phyloP scores from a whole-genome alignment of 805 yeast genomes.

The Kluyveromyces nonfermentans region DNA sequence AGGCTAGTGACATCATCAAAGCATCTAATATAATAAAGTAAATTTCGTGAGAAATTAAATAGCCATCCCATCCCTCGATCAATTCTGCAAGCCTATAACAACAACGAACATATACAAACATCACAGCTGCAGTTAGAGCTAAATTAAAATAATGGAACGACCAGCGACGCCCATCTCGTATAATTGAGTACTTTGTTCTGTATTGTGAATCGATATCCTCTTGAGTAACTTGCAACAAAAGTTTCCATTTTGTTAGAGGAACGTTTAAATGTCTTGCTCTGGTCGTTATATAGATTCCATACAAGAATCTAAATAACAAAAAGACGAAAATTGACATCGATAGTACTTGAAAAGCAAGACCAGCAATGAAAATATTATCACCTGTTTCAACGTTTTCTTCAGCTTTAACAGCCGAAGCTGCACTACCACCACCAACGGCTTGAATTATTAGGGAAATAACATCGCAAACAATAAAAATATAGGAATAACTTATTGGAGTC shows the following conservation, averaged over 20 bases:
- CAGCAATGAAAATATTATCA: conserved; percentile 54
- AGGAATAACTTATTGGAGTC: conserved; percentile 34
- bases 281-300: conserved; percentile 28
- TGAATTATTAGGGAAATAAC: conserved; percentile 55
- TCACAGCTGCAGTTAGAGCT: conserved; percentile 38
- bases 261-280: conserved; percentile 19
- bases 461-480: conserved; percentile 59
- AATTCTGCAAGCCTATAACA: conserved; percentile 67
- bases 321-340: conserved; percentile 54
- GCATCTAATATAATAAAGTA: conserved; percentile 55
- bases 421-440: conserved; percentile 69
- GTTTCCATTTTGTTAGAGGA: conserved; percentile 7
- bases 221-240: conserved; percentile 13
- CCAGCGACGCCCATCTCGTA: conserved; percentile 24
- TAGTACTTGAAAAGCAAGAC: conserved; percentile 66
- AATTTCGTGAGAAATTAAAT: conserved; percentile 49
- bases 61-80: conserved; percentile 54
- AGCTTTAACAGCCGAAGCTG: conserved; percentile 37
- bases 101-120: conserved; percentile 56
- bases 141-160: conserved; percentile 37
- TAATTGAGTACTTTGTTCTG: conserved; percentile 17
- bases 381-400: conserved; percentile 20
- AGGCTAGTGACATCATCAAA: conserved; percentile 47
- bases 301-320: conserved; percentile 40
- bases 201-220: conserved; percentile 16